Evolutionary conservation across 2,329 filamentous ascomycete species (phyloP).

Genomic region (Pseudogymnoascus sp.): DNA sequence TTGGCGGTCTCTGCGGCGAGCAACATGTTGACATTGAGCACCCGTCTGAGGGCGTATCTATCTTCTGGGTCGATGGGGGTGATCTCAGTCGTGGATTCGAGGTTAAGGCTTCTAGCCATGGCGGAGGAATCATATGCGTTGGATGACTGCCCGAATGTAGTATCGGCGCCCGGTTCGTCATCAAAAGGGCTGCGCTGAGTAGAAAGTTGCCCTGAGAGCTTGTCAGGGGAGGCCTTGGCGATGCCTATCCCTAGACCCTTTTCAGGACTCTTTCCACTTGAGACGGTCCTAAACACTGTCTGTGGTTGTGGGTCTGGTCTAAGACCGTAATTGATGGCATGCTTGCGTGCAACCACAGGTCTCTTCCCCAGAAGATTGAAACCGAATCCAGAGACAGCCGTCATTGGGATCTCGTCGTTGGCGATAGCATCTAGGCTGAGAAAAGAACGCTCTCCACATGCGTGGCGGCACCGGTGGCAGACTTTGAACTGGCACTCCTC

Average conservation of each 20-base stretch:
- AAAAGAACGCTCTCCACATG: conserved; percentile 36
- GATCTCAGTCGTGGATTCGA: background rate
- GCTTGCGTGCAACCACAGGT: conserved; percentile 28
- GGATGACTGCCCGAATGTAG: background rate
- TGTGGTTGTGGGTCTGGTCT: conserved; percentile 16
- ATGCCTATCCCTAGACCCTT: background rate
- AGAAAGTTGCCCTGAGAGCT: background rate
- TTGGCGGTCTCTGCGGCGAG: background rate
- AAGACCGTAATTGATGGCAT: conserved; percentile 23
- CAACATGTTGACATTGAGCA: background rate
- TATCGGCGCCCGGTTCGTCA: conserved; percentile 8
- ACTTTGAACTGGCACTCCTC: conserved; percentile 43
- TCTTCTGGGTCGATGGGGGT: background rate
- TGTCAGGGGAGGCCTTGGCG: background rate
- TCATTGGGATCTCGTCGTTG: conserved; percentile 42
- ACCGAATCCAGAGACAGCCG: conserved; percentile 43
- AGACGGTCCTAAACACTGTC: background rate
- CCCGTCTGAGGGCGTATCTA: background rate
- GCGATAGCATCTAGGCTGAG: conserved; percentile 43
- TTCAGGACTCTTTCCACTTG: too few species aligned
- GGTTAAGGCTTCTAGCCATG: conserved; percentile 8
- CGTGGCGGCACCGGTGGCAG: conserved; percentile 42
- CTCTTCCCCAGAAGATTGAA: conserved; percentile 38
- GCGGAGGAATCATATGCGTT: conserved; percentile 10
- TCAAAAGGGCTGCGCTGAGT: conserved; percentile 3